A percentile compares a stretch with the other conserved stretches of the same genome.
phyloP scores from a whole-genome alignment of 1,284 basidiomycete species.

The Puccinia hordei region DNA sequence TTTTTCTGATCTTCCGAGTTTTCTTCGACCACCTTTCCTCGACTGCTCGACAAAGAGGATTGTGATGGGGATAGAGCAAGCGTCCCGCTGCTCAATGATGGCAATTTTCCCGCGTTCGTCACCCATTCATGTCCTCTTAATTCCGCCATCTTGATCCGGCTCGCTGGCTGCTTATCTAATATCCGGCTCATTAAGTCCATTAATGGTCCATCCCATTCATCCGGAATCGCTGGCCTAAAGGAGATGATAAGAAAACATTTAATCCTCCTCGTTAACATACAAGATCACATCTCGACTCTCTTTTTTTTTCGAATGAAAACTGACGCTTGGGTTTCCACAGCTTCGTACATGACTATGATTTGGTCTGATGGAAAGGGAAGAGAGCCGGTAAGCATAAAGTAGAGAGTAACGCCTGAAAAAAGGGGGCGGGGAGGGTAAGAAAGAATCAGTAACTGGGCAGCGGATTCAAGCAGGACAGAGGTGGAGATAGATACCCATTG shows the following conservation, averaged over 20 bases:
- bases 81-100: slow-evolving; percentile 33
- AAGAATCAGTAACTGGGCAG: neutral
- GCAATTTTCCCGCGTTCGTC: slow-evolving; percentile 58
- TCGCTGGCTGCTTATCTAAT: slow-evolving; percentile 60
- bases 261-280: neutral
- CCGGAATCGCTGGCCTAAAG: slow-evolving; percentile 55
- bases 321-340: slow-evolving; percentile 62
- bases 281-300: neutral
- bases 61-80: too few species aligned
- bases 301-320: slow-evolving; percentile 18
- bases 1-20: slow-evolving; percentile 57
- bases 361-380: slow-evolving; percentile 63
- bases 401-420: slow-evolving; percentile 63
- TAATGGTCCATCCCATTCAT: slow-evolving; percentile 58
- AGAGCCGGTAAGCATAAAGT: slow-evolving; percentile 64
- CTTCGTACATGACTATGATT: slow-evolving; percentile 63
- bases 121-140: slow-evolving; percentile 62
- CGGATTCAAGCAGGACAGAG: neutral
- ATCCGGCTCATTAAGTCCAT: slow-evolving; percentile 59
- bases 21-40: too few species aligned
- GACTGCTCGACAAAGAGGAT: too few species aligned
- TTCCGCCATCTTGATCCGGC: slow-evolving; percentile 59
- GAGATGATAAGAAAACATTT: neutral
- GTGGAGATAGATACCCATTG: slow-evolving; percentile 60
- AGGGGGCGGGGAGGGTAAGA: neutral